Evolutionary conservation across 371 early-diverging fungal species (phyloP).

Genomic region (Rhizopus delemar): DNA sequence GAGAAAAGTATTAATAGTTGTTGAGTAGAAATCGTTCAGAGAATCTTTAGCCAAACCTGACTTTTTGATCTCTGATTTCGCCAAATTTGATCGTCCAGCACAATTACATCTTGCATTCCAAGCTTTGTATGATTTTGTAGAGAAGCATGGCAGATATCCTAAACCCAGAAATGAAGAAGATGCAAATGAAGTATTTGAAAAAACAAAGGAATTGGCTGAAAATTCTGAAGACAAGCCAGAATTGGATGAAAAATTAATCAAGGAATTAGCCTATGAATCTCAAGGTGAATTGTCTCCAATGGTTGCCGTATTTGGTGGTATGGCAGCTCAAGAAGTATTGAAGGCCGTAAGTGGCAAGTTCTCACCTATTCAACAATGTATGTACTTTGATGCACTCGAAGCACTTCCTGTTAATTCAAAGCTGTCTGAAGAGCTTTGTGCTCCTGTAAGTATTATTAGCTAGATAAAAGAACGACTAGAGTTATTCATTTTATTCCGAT

Average conservation of each 20-base stretch:
- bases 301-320: conserved; percentile 97
- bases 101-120: conserved; percentile 93
- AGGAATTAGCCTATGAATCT: conserved; percentile 86
- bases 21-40: conserved; percentile 62
- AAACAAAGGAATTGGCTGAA: conserved; percentile 55
- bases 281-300: conserved; percentile 95
- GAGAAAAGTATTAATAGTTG: background rate
- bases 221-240: conserved; percentile 67
- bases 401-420: conserved; percentile 74
- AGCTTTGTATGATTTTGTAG: conserved; percentile 80
- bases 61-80: conserved; percentile 90
- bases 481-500: background rate
- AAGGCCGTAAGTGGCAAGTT: conserved; percentile 97
- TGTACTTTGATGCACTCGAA: conserved; percentile 99
- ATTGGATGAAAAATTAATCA: conserved; percentile 84
- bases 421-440: conserved; percentile 73
- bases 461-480: background rate
- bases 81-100: conserved; percentile 94
- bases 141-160: conserved; percentile 57
- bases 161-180: conserved; percentile 67
- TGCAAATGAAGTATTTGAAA: conserved; percentile 61
- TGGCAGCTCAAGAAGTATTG: conserved; percentile 99
- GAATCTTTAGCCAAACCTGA: conserved; percentile 86
- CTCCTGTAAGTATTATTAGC: conserved; percentile 49
- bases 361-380: conserved; percentile 92